Conservation (phyloP, 1,139 yeast genomes). For the Lodderomyces theae region DNA sequence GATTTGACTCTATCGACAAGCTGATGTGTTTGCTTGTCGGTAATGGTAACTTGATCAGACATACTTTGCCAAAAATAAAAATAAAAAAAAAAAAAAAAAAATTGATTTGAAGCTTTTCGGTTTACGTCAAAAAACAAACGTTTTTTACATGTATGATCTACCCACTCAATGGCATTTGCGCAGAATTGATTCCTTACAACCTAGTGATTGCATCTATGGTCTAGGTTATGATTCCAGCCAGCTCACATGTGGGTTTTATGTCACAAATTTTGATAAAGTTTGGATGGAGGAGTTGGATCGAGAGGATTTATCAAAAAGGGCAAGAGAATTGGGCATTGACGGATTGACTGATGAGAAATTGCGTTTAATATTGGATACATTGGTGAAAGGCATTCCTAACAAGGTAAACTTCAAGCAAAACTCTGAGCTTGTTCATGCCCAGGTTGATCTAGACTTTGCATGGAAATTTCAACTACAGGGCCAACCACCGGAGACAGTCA, state of each 20-base stretch:
- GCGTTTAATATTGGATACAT: slow-evolving; percentile 9
- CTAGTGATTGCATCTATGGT: slow-evolving; percentile 16
- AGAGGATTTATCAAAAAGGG: slow-evolving; percentile 17
- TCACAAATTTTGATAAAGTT: slow-evolving; percentile 27
- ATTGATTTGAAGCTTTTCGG: not conserved
- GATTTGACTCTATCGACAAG: slow-evolving; percentile 13
- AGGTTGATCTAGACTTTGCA: slow-evolving; percentile 9
- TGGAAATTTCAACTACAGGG: slow-evolving; percentile 25
- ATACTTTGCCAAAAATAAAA: not conserved
- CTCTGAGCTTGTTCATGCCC: slow-evolving; percentile 1
- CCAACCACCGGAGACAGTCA: slow-evolving; percentile 11
- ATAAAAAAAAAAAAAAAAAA: not conserved
- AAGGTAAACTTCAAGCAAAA: slow-evolving; percentile 4
- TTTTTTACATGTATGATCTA: not conserved
- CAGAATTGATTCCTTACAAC: slow-evolving; percentile 5
- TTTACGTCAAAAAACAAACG: too few species aligned
- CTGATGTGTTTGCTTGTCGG: slow-evolving; percentile 11
- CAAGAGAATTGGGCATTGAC: slow-evolving; percentile 25
- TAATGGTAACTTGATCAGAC: not conserved
- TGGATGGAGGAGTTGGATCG: slow-evolving; percentile 26
- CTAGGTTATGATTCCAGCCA: slow-evolving; percentile 8
- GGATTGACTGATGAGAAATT: slow-evolving; percentile 18
- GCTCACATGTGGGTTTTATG: slow-evolving; percentile 22
- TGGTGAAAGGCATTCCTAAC: not conserved
- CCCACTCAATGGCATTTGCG: slow-evolving; percentile 12